These are phyloP conservation scores for Penicillium expansum DNA, from an alignment of 2,329 filamentous ascomycete genomes.

Conservation along the genomic window DNA sequence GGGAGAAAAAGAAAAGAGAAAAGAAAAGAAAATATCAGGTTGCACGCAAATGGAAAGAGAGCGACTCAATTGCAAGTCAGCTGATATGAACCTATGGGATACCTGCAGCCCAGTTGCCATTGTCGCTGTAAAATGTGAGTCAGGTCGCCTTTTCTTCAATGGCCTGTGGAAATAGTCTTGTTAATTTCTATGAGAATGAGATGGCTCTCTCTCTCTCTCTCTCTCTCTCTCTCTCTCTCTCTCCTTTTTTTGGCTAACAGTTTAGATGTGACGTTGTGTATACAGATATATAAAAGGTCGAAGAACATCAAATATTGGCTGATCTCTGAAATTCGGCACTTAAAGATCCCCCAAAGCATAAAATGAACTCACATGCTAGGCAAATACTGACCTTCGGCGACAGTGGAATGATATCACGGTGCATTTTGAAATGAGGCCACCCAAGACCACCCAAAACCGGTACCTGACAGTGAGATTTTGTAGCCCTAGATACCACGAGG, in stretches of 20 bases:
- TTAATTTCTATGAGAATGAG: neutral
- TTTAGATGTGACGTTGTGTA: neutral
- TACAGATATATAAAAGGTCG: neutral
- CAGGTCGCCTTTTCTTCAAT: neutral
- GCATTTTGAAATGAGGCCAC: conserved; percentile 13
- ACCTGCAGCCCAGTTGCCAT: conserved; percentile 19
- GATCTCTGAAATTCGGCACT: neutral
- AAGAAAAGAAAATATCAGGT: neutral
- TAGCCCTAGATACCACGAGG: neutral
- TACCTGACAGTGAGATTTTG: conserved; percentile 14
- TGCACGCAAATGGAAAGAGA: neutral
- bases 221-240: too few relatives aligned
- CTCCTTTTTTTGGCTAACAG: neutral
- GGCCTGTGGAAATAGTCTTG: neutral
- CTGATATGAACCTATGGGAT: conserved; percentile 17
- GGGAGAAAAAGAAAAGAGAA: neutral
- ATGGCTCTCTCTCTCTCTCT: too few relatives aligned
- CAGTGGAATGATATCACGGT: conserved; percentile 18
- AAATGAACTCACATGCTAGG: neutral
- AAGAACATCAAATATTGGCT: neutral
- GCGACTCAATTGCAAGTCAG: conserved; percentile 14
- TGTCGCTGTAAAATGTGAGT: conserved; percentile 2
- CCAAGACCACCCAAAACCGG: conserved; percentile 3
- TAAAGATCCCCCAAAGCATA: neutral
- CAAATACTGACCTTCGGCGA: neutral